These are phyloP conservation scores for Selenicereus undatus DNA, from an alignment of 148 eudicot species.

Conservation along the genomic window DNA sequence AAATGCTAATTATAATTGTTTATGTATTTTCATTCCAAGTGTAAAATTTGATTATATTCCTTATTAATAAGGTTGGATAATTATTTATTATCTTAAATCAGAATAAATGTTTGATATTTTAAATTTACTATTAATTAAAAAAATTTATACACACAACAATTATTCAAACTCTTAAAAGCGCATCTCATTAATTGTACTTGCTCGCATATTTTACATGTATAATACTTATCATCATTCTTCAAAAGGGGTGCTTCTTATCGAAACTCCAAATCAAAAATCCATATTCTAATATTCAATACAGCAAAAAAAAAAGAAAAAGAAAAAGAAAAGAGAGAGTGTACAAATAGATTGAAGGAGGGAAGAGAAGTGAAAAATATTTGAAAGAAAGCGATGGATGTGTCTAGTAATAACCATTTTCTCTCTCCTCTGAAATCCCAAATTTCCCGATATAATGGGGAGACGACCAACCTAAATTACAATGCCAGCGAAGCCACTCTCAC, in stretches of 20 bases:
- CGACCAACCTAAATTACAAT: conserved; percentile 15
- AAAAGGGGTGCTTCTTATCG: neutral
- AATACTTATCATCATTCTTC: neutral
- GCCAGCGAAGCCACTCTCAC: conserved; percentile 16
- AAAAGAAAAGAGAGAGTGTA: no score
- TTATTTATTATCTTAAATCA: no score
- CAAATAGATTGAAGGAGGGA: neutral
- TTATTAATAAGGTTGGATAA: no score
- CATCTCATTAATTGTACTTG: no score
- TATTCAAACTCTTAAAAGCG: no score
- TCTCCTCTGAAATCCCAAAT: conserved; percentile 7
- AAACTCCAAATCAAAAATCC: neutral
- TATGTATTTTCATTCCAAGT: no score
- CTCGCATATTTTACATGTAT: neutral
- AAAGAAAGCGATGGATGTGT: neutral
- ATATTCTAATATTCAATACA: no score
- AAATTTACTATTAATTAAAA: no score
- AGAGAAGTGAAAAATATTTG: neutral
- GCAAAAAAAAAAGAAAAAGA: neutral
- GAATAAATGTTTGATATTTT: no score
- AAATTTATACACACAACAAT: no score
- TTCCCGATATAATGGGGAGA: conserved; percentile 18
- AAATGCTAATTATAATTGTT: no score
- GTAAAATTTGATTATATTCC: no score
- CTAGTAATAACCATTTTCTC: neutral